phyloP scores from a whole-genome alignment of 1,284 basidiomycete species.

The Melampsora larici-populina region DNA sequence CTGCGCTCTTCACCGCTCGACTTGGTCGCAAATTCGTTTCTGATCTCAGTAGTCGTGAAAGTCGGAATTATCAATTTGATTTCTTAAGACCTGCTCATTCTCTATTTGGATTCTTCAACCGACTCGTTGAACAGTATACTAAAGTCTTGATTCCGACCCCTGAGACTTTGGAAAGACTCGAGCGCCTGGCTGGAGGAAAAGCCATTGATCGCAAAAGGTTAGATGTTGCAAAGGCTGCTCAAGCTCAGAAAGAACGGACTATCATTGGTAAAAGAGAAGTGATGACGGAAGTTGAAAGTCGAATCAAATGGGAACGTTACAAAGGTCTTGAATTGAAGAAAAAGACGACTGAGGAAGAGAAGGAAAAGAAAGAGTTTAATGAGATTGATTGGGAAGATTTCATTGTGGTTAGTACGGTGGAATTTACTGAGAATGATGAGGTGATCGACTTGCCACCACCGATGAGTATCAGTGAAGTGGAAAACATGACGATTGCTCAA shows the following conservation, averaged over 20 bases:
- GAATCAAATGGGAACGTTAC: slow-evolving; percentile 83
- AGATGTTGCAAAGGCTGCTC: slow-evolving; percentile 61
- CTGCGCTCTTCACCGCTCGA: slow-evolving; percentile 90
- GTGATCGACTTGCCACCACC: slow-evolving; percentile 84
- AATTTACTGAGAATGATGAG: slow-evolving; percentile 89
- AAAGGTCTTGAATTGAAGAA: slow-evolving; percentile 80
- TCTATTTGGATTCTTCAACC: slow-evolving; percentile 93
- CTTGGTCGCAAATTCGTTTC: slow-evolving; percentile 83
- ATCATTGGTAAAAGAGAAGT: slow-evolving; percentile 66
- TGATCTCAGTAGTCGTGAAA: slow-evolving; percentile 79
- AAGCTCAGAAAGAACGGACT: slow-evolving; percentile 51
- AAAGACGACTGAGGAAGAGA: too few species aligned
- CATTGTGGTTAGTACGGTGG: slow-evolving; percentile 96
- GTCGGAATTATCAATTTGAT: slow-evolving; percentile 95
- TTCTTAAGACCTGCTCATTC: slow-evolving; percentile 94
- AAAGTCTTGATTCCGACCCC: slow-evolving; percentile 81
- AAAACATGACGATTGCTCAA: slow-evolving; percentile 93
- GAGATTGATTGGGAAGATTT: slow-evolving; percentile 99
- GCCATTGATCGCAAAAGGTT: slow-evolving; percentile 20
- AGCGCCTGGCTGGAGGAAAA: slow-evolving; percentile 48
- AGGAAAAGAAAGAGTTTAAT: slow-evolving; percentile 79
- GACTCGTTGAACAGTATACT: slow-evolving; percentile 91
- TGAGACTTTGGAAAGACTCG: slow-evolving; percentile 68
- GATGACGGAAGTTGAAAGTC: slow-evolving; percentile 69
- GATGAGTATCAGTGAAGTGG: slow-evolving; percentile 88